These are phyloP conservation scores for Phytophthora pisi DNA, from an alignment of 352 stramenopile species.

Conservation along the genomic window DNA sequence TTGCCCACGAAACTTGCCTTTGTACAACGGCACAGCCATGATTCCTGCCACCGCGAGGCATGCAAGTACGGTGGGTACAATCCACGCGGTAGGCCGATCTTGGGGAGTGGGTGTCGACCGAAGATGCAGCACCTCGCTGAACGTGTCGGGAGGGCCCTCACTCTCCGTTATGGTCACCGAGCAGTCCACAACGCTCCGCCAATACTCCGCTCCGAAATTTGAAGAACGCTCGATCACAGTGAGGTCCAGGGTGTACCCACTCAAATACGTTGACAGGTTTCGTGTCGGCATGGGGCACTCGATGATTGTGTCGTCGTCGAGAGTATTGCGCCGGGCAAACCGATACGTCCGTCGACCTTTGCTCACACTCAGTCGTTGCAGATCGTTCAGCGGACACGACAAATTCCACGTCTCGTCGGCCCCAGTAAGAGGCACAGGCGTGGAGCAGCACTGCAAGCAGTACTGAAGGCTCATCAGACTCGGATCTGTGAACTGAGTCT, in stretches of 20 bases:
- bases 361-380: constrained; percentile 73
- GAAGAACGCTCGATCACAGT: constrained; percentile 57
- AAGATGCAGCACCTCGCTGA: constrained; percentile 66
- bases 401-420: constrained; percentile 84
- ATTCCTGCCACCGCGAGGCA: constrained; percentile 18
- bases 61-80: constrained; percentile 36
- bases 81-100: constrained; percentile 37
- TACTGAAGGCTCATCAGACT: constrained; percentile 47
- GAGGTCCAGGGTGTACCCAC: constrained; percentile 60
- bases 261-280: constrained; percentile 55
- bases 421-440: constrained; percentile 55
- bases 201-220: constrained; percentile 60
- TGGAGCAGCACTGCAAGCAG: constrained; percentile 78
- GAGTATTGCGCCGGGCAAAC: constrained; percentile 62
- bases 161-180: constrained; percentile 63
- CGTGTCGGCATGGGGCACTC: constrained; percentile 65
- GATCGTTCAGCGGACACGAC: constrained; percentile 66
- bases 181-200: constrained; percentile 74
- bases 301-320: constrained; percentile 55
- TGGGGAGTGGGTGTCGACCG: constrained; percentile 49
- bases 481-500: constrained; percentile 61
- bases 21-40: constrained; percentile 59
- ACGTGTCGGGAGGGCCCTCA: constrained; percentile 36
- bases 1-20: constrained; percentile 49
- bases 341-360: constrained; percentile 58